Evolutionary conservation across 2,329 filamentous ascomycete species (phyloP), one percentile per base, ranked within the genome.

Genomic region (Aspergillus versicolor): DNA sequence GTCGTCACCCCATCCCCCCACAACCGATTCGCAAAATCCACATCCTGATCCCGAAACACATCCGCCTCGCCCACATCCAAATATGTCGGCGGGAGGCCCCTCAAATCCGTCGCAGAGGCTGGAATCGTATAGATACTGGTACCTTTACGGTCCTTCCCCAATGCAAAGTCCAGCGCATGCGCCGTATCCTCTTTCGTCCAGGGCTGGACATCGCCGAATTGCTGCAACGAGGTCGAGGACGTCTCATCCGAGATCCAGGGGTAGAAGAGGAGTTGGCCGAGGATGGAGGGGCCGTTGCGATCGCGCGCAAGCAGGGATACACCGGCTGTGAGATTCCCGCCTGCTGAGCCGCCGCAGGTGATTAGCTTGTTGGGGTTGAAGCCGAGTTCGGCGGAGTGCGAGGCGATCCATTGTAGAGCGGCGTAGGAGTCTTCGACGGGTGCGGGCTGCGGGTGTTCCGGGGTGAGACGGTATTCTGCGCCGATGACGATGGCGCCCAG

Each of bases 401-500:
- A 73, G 44, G 81, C 78, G 27, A 89, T 76, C 67, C 87, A 86
- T n/a, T 86, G 67, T 8, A 89, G 70, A 1, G 85, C 84, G 59
- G 88, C 86, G 27, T 84, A 82, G 43, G 84, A 83, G 67, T 89
- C 87, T 62, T 89, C 85, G 0, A 89, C 80, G 0, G 85, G 82
- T 0, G 82, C 82, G 1, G 86, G 87, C 66, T 87, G 88, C 0
- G 85, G 85, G 61, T 82, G 77, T 64, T 83, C 82, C 0, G 87
- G 87, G 0, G 86, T 85, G 2, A 88, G 79, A n/a, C 87, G 81
- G 67, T 90, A 89, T 64, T 88, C 85, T 62, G 88, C 84, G 2
- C 82, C 84, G 59, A 89, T 81, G 54, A 88, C 80, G 21, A 88
- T 76, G 27, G 75, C 84, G 52, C 83, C 79, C 12, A 82, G 74